Evolutionary conservation across 345 rosid species (phyloP), one percentile per base, ranked within the genome.

Genomic region (Sonneratia caseolaris): DNA sequence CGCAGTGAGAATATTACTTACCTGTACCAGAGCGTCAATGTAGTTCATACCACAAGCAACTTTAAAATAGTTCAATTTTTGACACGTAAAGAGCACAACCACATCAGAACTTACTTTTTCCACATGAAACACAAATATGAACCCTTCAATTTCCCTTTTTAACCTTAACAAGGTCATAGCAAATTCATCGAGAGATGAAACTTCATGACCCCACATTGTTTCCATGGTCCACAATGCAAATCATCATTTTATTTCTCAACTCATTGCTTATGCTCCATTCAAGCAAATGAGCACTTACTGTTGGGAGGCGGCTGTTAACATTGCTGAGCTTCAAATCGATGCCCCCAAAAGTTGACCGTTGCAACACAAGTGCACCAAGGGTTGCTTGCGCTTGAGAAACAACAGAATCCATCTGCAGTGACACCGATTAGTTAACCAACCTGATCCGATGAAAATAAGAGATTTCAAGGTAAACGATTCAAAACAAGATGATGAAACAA

Each of bases 351-450:
- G 97, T 86, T 70, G 97, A 92, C 48, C 96, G 96, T 77, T 95
- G 99, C 80, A 92, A 71, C 45, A 88, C 87, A 72, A 95, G 92
- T 11, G 90, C 69, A 56, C 99, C 97, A 7, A 95, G 93, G 55
- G 99, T 92, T 37, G 94, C 88, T 79, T 95, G 99, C 59, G 97
- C 98, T 77, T 95, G 99, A 70, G 98, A 95, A 77, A 95, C 92
- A 74, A 89, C 97, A 81, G 77, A 85, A 85, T 95, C 97, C 91
- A 92, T 87, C 99, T 92, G 84, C 81, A 74, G 35, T 66, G 76
- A 74, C 81, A 57, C 4, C 6, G n/a, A 57, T 24, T 21, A n/a
- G 64, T 57, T 57, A 57, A 57, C 10, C 64, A 57, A 24, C 1
- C 64, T n/a, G 22, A n/a, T 21, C 64, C 22, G 1, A 57, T 10